These are phyloP conservation scores for Paracoccidioides brasiliensis DNA, from an alignment of 2,329 filamentous ascomycete species.

Conservation along the genomic window DNA sequence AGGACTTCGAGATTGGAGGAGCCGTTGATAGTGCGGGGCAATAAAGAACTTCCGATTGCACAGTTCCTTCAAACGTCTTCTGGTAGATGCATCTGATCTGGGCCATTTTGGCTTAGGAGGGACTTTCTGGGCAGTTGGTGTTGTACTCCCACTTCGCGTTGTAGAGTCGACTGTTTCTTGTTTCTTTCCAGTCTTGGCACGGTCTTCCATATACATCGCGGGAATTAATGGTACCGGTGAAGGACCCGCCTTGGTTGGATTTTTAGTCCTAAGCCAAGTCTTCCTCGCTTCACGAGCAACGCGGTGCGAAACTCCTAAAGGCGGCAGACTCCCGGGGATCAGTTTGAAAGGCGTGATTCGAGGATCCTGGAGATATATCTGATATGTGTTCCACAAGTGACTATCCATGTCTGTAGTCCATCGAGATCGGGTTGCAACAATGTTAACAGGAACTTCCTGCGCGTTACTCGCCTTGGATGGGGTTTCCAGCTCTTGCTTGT, in stretches of 20 bases:
- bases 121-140: constrained; percentile 29
- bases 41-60: constrained; percentile 50
- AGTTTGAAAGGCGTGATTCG: constrained; percentile 55
- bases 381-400: constrained; percentile 54
- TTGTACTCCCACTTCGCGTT: constrained; percentile 34
- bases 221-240: background rate
- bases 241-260: constrained; percentile 15
- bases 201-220: background rate
- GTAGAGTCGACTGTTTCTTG: constrained; percentile 4
- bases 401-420: constrained; percentile 54
- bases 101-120: constrained; percentile 38
- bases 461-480: constrained; percentile 23
- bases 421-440: constrained; percentile 16
- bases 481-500: constrained; percentile 27
- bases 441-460: constrained; percentile 15
- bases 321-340: constrained; percentile 49
- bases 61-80: constrained; percentile 44
- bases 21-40: constrained; percentile 50
- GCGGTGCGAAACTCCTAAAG: constrained; percentile 50
- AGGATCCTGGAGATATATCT: constrained; percentile 52
- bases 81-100: constrained; percentile 44
- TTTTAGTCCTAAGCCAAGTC: constrained; percentile 42
- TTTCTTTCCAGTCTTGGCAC: constrained; percentile 1
- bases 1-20: constrained; percentile 47
- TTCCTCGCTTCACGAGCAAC: constrained; percentile 49